phyloP scores from a whole-genome alignment of 371 early-diverging fungal species.

The Vairimorpha ceranae region DNA sequence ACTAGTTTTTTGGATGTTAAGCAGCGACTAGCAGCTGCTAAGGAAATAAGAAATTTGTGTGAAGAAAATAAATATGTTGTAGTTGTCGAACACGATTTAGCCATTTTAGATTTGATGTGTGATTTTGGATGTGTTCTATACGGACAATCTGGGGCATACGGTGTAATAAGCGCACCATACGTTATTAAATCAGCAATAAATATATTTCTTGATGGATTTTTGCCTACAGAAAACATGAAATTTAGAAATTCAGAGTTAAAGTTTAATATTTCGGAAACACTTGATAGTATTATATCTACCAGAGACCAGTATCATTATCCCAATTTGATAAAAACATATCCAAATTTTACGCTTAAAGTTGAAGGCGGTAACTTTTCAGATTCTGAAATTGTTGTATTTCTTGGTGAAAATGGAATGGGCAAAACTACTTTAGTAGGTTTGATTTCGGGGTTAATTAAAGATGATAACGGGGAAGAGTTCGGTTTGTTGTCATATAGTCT shows the following conservation, averaged over 20 bases:
- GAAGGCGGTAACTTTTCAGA: slow-evolving; percentile 80
- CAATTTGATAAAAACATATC: slow-evolving; percentile 48
- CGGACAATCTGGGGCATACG: slow-evolving; percentile 92
- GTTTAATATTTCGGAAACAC: slow-evolving; percentile 82
- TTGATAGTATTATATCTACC: slow-evolving; percentile 65
- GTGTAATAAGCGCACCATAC: slow-evolving; percentile 95
- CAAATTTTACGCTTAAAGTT: slow-evolving; percentile 76
- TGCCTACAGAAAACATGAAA: slow-evolving; percentile 97
- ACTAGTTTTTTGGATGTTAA: slow-evolving; percentile 96
- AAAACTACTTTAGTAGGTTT: slow-evolving; percentile 93
- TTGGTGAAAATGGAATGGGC: slow-evolving; percentile 99
- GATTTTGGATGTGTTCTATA: slow-evolving; percentile 97
- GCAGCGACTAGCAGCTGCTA: slow-evolving; percentile 93
- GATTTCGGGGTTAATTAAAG: slow-evolving; percentile 76
- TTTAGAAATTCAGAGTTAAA: slow-evolving; percentile 91
- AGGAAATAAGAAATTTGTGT: slow-evolving; percentile 79
- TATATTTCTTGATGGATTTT: slow-evolving; percentile 92
- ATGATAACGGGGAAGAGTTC: slow-evolving; percentile 71
- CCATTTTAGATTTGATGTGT: slow-evolving; percentile 91
- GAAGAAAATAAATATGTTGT: slow-evolving; percentile 76
- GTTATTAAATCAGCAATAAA: slow-evolving; percentile 97
- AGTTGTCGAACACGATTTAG: slow-evolving; percentile 98
- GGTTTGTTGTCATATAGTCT: slow-evolving; percentile 70
- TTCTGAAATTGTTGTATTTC: slow-evolving; percentile 94
- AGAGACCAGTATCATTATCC: slow-evolving; percentile 55